Evolutionary conservation across 2,329 filamentous ascomycete species (phyloP).

Genomic region (Cercospora sp.): DNA sequence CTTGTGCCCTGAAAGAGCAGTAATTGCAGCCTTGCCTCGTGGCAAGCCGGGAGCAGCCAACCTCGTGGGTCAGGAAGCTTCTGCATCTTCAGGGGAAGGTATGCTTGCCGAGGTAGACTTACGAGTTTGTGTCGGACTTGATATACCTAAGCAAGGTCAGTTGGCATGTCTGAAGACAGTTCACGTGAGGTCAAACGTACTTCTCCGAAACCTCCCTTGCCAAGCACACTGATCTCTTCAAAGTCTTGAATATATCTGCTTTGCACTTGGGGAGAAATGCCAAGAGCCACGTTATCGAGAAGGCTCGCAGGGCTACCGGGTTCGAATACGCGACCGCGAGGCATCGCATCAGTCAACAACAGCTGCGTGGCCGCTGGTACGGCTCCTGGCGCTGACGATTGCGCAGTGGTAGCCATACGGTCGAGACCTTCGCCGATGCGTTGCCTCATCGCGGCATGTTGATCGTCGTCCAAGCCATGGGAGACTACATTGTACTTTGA

Average conservation of each 20-base stretch:
- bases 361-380: constrained; percentile 22
- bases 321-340: not conserved
- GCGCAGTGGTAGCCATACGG: constrained; percentile 12
- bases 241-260: constrained; percentile 55
- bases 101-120: not conserved
- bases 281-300: constrained; percentile 18
- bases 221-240: constrained; percentile 56
- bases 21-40: too few species aligned
- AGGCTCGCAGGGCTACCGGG: constrained; percentile 17
- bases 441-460: constrained; percentile 36
- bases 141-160: constrained; percentile 55
- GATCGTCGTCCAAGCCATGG: constrained; percentile 41
- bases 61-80: not conserved
- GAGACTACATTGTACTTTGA: constrained; percentile 40
- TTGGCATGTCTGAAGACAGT: constrained; percentile 62
- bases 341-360: constrained; percentile 25
- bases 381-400: not conserved
- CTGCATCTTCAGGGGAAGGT: not conserved
- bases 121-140: constrained; percentile 58
- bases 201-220: constrained; percentile 60
- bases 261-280: constrained; percentile 32
- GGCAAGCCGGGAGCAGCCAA: not conserved
- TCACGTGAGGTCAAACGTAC: constrained; percentile 62
- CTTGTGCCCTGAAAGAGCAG: too few species aligned
- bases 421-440: constrained; percentile 44